Conservation (phyloP, 164 flowering plant species). For the Stephania yunnanensis region DNA sequence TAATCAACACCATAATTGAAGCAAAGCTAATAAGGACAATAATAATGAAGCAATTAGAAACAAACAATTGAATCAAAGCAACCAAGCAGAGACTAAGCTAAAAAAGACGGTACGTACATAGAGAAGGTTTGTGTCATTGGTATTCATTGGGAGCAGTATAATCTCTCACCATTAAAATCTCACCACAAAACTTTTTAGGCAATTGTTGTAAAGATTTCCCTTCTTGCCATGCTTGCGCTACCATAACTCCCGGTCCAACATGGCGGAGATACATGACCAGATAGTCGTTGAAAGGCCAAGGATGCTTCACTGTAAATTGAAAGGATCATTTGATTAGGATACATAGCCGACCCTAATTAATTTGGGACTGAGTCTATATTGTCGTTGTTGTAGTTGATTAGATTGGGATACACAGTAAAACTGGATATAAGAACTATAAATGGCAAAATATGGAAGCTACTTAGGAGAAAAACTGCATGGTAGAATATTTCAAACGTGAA, state of each 20-base stretch:
- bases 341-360: not conserved
- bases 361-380: too few relatives aligned
- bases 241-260: constrained; percentile 72
- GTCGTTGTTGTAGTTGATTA: not conserved
- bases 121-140: not conserved
- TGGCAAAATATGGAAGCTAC: constrained; percentile 1
- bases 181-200: constrained; percentile 58
- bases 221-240: constrained; percentile 92
- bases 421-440: not conserved
- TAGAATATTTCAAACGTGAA: too few relatives aligned
- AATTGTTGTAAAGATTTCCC: constrained; percentile 60
- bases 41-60: too few relatives aligned
- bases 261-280: constrained; percentile 63
- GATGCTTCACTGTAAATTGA: constrained; percentile 52
- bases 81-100: too few relatives aligned
- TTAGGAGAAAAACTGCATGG: not conserved
- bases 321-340: not conserved
- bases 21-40: too few relatives aligned
- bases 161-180: constrained; percentile 72
- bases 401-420: not conserved
- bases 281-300: constrained; percentile 72
- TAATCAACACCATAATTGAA: too few relatives aligned
- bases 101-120: not conserved
- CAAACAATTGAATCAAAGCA: too few relatives aligned
- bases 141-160: constrained; percentile 17